A percentile compares a stretch with the other conserved stretches of the same genome.
Evolutionary conservation across 164 flowering plant genomes (phyloP).

Genomic region (Cinnamomum chago): DNA sequence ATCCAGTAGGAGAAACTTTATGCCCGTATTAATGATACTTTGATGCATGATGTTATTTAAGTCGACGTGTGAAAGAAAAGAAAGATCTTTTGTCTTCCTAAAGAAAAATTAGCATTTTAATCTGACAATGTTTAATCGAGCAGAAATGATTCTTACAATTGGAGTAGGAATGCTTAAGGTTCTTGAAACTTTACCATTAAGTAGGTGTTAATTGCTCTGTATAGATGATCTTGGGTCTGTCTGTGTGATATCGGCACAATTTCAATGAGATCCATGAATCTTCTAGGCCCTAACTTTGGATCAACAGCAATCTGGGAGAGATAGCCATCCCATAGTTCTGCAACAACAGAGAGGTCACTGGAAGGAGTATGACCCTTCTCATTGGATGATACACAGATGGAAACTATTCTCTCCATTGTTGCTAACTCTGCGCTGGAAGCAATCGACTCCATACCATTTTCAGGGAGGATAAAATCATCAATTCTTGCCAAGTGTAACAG

Average conservation of each 20-base stretch:
- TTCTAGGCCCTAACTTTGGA: conserved; percentile 39
- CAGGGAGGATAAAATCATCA: conserved; percentile 62
- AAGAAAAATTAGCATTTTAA: too few species aligned
- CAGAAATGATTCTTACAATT: background rate
- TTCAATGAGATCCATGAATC: conserved; percentile 70
- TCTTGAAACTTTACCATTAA: conserved; percentile 26
- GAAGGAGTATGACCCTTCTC: conserved; percentile 27
- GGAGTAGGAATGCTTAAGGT: background rate
- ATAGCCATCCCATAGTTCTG: conserved; percentile 77
- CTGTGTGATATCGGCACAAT: conserved; percentile 53
- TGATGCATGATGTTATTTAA: too few species aligned
- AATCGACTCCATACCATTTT: conserved; percentile 28
- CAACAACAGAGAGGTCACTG: conserved; percentile 34
- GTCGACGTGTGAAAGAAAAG: too few species aligned
- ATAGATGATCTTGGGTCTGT: conserved; percentile 69
- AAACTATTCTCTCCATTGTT: conserved; percentile 63
- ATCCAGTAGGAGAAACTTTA: too few species aligned
- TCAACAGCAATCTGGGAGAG: conserved; percentile 53
- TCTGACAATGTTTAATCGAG: background rate
- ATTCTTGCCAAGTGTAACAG: conserved; percentile 59
- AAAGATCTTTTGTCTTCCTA: too few species aligned
- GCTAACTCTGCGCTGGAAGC: conserved; percentile 51
- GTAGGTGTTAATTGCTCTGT: conserved; percentile 54
- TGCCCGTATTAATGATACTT: too few species aligned
- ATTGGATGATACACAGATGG: conserved; percentile 34